Base-by-base conservation (phyloP, 805 yeast species). In the Zygotorulaspora sp. region DNA sequence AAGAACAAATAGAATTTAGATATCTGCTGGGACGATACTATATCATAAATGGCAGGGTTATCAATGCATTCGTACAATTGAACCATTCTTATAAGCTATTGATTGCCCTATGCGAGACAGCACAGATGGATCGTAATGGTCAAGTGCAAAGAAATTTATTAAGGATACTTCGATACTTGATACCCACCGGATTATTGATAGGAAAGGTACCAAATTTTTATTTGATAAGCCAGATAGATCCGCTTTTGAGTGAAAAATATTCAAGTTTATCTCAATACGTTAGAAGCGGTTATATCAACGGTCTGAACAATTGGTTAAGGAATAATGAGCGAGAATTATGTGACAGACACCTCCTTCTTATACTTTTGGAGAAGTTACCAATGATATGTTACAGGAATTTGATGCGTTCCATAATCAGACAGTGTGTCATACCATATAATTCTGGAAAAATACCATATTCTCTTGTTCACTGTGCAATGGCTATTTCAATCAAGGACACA, bases 11-110 rank as follows among this genome's bases (percentile, higher is more conserved):
- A 6, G 76, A 72, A 43, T 79, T 74, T 51, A 61, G 83, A 30
- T 78, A 66, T 50, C 70, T 73, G 41, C 59, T 78, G 22, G 79
- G 81, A 3, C 66, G 75, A 30, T 81, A 73, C 48, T 77, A 76
- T 48, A 49, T 78, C 43, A 60, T 72, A 14, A 74, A 77, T 44
- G 66, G 71, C 39, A 75, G 76, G 45, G 59, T 79, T 12, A 61
- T 66, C 3, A 71, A 72, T 38, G 71, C 80, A 3, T 75, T 67
- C 48, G 57, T 60, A 21, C 83, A 81, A 52, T 61, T 82, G 23
- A 49, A 57, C n/a, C 75, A 78, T 75, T 73, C 84, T 26, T 74
- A 72, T 32, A 41, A 49, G 3, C 59, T 67, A 30, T 63, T 58
- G 16, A 22, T 43, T 10, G 21, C 73, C 34, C 67, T 68, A 0